phyloP scores from a whole-genome alignment of 306 rosid genomes.

The Glycine tomentella region DNA sequence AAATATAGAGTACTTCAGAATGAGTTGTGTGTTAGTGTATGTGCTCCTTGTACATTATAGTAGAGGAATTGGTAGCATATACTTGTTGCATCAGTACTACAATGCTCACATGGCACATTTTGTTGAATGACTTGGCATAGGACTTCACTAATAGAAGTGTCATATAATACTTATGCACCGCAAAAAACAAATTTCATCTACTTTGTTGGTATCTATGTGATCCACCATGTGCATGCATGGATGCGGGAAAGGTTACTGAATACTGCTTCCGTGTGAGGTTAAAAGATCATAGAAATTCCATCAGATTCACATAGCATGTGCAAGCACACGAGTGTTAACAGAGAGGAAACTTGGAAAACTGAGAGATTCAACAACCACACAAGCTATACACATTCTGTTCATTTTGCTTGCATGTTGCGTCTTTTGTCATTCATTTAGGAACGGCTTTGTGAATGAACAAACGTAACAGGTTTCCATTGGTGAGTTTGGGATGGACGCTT shows the following conservation, averaged over 20 bases:
- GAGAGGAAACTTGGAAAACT: not conserved
- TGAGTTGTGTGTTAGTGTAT: no score
- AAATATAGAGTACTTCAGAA: not conserved
- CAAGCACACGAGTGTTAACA: not conserved
- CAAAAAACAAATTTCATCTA: not conserved
- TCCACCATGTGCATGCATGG: not conserved
- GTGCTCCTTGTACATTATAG: not conserved
- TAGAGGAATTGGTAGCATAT: not conserved
- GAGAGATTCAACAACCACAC: slow-evolving; percentile 3
- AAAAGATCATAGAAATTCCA: not conserved
- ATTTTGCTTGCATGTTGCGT: slow-evolving; percentile 6
- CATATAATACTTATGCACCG: not conserved
- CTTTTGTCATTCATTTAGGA: not conserved
- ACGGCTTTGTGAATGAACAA: not conserved
- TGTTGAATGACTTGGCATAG: not conserved
- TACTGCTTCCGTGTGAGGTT: not conserved
- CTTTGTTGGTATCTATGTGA: not conserved
- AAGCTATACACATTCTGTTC: not conserved
- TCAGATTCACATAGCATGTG: not conserved
- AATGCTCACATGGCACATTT: not conserved
- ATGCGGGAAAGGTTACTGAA: not conserved
- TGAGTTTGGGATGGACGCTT: slow-evolving; percentile 10
- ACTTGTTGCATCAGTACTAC: not conserved
- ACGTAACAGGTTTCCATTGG: slow-evolving; percentile 9
- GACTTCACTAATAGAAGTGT: not conserved